Percentiles rank a stretch among this genome's conserved stretches.
Conservation (phyloP, 495 filamentous ascomycete species). For the Hypoxylon crocopeplum region DNA sequence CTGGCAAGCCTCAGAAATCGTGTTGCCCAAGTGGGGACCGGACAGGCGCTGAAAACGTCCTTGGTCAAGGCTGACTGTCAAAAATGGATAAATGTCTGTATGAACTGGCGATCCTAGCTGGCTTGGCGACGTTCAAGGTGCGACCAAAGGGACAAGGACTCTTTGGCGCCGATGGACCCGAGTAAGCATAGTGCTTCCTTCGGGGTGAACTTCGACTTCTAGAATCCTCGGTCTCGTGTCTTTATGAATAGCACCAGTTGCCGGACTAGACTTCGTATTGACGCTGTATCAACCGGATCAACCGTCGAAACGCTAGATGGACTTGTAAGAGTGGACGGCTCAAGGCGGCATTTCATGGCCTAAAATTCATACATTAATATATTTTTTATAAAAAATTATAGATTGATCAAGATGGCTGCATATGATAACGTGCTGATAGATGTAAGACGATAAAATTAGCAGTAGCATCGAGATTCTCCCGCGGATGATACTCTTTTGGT, state of each 20-base stretch:
- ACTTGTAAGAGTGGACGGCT: conserved; percentile 3
- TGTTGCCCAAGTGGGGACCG: conserved; percentile 30
- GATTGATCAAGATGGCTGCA: conserved; percentile 9
- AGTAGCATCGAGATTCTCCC: conserved; percentile 1
- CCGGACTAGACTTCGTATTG: too few species aligned
- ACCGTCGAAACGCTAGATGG: neutral
- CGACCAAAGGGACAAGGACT: too few species aligned
- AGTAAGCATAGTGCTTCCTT: neutral
- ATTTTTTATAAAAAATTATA: neutral
- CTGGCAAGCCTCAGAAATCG: conserved; percentile 14
- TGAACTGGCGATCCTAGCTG: conserved; percentile 19
- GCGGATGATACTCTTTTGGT: too few species aligned
- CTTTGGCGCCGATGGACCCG: neutral
- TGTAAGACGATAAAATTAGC: conserved; percentile 5
- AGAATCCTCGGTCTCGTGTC: conserved; percentile 5
- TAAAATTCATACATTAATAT: neutral
- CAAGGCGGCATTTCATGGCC: neutral
- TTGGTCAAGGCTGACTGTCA: neutral
- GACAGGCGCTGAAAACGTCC: too few species aligned
- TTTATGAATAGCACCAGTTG: too few species aligned
- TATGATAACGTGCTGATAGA: conserved; percentile 21
- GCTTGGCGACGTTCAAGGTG: too few species aligned
- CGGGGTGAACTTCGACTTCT: neutral
- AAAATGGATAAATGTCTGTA: conserved; percentile 10
- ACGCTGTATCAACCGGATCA: too few species aligned